Percentiles rank a stretch among this genome's conserved stretches.
These are phyloP conservation scores for Annona cherimola DNA, from an alignment of 164 flowering plant species.

Conservation along the genomic window DNA sequence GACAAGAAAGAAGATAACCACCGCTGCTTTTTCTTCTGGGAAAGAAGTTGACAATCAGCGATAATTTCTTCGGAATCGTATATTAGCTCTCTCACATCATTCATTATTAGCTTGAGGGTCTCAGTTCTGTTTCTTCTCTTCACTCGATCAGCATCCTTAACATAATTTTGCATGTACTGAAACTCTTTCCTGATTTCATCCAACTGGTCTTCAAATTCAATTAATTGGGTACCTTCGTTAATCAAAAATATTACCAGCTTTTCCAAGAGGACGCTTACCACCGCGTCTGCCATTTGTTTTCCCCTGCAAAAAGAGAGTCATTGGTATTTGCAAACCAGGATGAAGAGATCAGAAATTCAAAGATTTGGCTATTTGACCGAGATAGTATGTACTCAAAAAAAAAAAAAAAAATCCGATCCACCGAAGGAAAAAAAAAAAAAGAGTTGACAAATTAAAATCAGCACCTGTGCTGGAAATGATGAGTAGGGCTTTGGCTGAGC, in stretches of 20 bases:
- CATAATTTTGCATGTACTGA: not conserved
- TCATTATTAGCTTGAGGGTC: not conserved
- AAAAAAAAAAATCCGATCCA: no score
- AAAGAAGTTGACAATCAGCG: not conserved
- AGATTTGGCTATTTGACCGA: no score
- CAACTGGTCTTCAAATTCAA: not conserved
- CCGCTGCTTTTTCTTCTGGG: not conserved
- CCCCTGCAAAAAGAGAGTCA: no score
- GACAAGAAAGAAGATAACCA: not conserved
- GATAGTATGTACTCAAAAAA: no score
- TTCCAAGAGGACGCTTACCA: constrained; percentile 2
- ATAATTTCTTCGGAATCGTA: not conserved
- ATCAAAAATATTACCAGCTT: not conserved
- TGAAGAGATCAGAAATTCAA: no score
- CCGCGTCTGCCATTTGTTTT: constrained; percentile 11
- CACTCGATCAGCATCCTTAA: not conserved
- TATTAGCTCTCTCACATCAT: not conserved
- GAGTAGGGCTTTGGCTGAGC: no score
- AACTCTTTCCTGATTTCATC: not conserved
- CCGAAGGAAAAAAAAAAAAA: no score
- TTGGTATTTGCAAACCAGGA: no score
- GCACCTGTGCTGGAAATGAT: no score
- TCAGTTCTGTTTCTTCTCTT: not conserved
- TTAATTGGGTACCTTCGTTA: no score
- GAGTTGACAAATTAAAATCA: no score